These are phyloP conservation scores for Bryoerythrophyllum caledonicum DNA, from an alignment of 225 moss, liverwort and hornwort genomes.

Conservation along the genomic window DNA sequence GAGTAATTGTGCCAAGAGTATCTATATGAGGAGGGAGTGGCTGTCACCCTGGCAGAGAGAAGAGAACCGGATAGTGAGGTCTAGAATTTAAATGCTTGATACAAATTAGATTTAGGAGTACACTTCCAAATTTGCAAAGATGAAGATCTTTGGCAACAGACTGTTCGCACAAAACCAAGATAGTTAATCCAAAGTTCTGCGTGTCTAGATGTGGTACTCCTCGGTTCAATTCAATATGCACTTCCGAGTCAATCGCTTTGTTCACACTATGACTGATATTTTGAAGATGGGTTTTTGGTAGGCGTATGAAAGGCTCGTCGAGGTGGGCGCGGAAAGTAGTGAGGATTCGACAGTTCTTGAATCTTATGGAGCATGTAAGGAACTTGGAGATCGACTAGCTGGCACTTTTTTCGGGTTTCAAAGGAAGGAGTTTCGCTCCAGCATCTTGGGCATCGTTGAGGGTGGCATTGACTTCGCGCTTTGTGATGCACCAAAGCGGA, in stretches of 20 bases:
- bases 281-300: slow-evolving; percentile 24
- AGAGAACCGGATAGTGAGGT: too few relatives aligned
- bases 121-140: too few relatives aligned
- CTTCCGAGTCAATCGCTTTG: too few relatives aligned
- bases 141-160: too few relatives aligned
- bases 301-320: slow-evolving; percentile 79
- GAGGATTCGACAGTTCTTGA: slow-evolving; percentile 65
- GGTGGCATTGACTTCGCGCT: slow-evolving; percentile 89
- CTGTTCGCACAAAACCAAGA: too few relatives aligned
- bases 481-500: slow-evolving; percentile 70
- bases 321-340: slow-evolving; percentile 61
- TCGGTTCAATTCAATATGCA: too few relatives aligned
- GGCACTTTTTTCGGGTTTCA: slow-evolving; percentile 87
- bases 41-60: too few relatives aligned
- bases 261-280: slow-evolving; percentile 13
- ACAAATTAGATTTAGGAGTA: too few relatives aligned
- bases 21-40: too few relatives aligned
- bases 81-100: too few relatives aligned
- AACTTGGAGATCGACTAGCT: slow-evolving; percentile 80
- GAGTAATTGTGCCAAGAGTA: too few relatives aligned
- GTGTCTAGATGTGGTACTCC: background rate
- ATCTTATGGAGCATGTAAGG: slow-evolving; percentile 78
- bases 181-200: too few relatives aligned
- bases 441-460: slow-evolving; percentile 83
- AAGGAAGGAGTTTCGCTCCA: slow-evolving; percentile 80